Percentiles rank a stretch among this genome's conserved stretches.
Conservation (phyloP, 257 asterid genomes). For the Verbascum thapsus region DNA sequence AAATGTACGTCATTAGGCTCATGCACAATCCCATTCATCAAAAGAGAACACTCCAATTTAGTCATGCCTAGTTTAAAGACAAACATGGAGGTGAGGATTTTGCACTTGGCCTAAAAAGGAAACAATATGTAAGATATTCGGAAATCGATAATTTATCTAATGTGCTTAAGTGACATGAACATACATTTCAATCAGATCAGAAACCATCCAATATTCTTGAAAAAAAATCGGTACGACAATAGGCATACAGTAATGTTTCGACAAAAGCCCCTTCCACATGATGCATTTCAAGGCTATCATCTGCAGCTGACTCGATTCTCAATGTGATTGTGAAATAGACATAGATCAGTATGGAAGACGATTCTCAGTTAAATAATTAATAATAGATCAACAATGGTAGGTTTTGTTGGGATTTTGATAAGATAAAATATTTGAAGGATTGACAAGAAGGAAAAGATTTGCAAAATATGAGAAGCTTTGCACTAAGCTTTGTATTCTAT, state of each 20-base stretch:
- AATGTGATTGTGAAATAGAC: conserved; percentile 39
- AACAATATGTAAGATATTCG: conserved; percentile 35
- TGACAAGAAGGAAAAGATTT: no score
- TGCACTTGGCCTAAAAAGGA: conserved; percentile 63
- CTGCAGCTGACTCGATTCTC: conserved; percentile 74
- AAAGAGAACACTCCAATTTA: conserved; percentile 75
- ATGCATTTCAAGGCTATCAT: conserved; percentile 74
- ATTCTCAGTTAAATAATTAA: conserved; percentile 6
- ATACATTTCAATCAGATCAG: conserved; percentile 24
- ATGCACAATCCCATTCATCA: conserved; percentile 94
- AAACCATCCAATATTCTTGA: conserved; percentile 23
- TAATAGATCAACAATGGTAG: conserved; percentile 10
- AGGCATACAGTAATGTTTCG: conserved; percentile 81
- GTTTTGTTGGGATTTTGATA: no score
- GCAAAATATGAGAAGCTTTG: no score
- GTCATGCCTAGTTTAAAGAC: conserved; percentile 85
- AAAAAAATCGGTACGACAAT: conserved; percentile 18
- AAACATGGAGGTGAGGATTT: conserved; percentile 84
- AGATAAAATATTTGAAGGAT: no score
- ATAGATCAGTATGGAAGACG: not conserved
- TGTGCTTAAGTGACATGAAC: not conserved
- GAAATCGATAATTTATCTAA: conserved; percentile 12
- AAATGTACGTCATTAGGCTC: conserved; percentile 78
- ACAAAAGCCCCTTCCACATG: conserved; percentile 97
- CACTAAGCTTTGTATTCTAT: no score